These are phyloP conservation scores for Aspergillus quadricinctus DNA, from an alignment of 2,329 filamentous ascomycete species.

Conservation along the genomic window DNA sequence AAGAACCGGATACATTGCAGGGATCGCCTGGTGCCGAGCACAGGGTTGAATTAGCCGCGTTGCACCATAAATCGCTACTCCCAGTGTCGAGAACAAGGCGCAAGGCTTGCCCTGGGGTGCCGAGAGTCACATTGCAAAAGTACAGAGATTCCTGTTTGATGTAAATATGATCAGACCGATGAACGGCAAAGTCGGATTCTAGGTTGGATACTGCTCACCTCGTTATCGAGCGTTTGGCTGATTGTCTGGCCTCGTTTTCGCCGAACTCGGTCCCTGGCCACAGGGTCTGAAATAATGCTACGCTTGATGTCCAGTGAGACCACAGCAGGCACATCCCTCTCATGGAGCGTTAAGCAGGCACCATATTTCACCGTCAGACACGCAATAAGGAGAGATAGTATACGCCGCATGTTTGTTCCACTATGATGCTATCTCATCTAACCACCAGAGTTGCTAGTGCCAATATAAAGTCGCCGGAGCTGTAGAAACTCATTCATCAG, in stretches of 20 bases:
- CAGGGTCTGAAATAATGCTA: slow-evolving; percentile 42
- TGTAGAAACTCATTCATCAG: no score
- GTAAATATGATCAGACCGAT: background rate
- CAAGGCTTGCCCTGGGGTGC: slow-evolving; percentile 53
- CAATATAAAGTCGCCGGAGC: no score
- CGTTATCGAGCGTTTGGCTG: slow-evolving; percentile 50
- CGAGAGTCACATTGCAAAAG: slow-evolving; percentile 54
- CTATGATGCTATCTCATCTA: background rate
- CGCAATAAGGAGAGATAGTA: slow-evolving; percentile 10
- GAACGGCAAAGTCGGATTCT: background rate
- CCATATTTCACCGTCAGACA: slow-evolving; percentile 13
- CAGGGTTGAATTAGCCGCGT: slow-evolving; percentile 46
- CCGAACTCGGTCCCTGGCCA: slow-evolving; percentile 44
- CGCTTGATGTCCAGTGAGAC: slow-evolving; percentile 50
- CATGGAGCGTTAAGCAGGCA: slow-evolving; percentile 26
- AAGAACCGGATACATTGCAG: slow-evolving; percentile 50
- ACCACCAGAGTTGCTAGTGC: no score
- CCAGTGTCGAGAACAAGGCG: slow-evolving; percentile 59
- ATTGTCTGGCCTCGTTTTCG: slow-evolving; percentile 39
- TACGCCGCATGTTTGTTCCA: background rate
- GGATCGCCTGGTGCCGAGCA: slow-evolving; percentile 40
- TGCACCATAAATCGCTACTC: slow-evolving; percentile 61
- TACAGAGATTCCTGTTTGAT: slow-evolving; percentile 50
- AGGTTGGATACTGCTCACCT: slow-evolving; percentile 31
- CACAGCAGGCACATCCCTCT: slow-evolving; percentile 41